Percentiles rank a stretch among this genome's conserved stretches.
These are phyloP conservation scores for Ustilago hordei DNA, from an alignment of 1,284 basidiomycete species.

Conservation along the genomic window DNA sequence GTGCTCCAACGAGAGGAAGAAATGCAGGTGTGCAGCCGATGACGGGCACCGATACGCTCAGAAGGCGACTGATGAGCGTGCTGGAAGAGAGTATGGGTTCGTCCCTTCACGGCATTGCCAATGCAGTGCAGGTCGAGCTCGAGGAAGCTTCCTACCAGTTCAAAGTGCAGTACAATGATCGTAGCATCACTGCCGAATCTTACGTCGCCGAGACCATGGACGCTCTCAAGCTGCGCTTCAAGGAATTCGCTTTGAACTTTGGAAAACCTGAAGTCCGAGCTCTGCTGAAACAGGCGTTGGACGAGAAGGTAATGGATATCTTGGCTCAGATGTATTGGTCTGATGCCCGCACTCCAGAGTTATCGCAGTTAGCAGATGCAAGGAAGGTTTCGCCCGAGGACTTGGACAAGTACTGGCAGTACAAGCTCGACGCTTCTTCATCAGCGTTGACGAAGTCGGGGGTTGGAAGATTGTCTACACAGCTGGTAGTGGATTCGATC, in stretches of 20 bases:
- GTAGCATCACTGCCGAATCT: constrained; percentile 90
- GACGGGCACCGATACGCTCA: constrained; percentile 89
- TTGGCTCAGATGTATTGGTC: constrained; percentile 97
- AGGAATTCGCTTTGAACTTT: constrained; percentile 85
- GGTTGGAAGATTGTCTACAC: constrained; percentile 91
- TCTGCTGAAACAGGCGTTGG: constrained; percentile 89
- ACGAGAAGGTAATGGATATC: constrained; percentile 96
- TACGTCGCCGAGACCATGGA: constrained; percentile 98
- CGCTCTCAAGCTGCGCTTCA: constrained; percentile 88
- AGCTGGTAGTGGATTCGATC: constrained; percentile 94
- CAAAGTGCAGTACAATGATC: constrained; percentile 99
- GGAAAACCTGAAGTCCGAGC: constrained; percentile 87
- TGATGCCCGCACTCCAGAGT: constrained; percentile 83
- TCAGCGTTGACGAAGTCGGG: constrained; percentile 95
- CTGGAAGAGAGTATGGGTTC: constrained; percentile 97
- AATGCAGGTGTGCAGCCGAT: constrained; percentile 73
- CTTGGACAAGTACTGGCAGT: constrained; percentile 91
- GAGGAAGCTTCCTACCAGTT: constrained; percentile 98
- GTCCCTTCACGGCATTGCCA: constrained; percentile 92
- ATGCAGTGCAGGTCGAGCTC: constrained; percentile 94
- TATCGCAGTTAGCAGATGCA: constrained; percentile 80
- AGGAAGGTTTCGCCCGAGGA: constrained; percentile 77
- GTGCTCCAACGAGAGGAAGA: constrained; percentile 70
- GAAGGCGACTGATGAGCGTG: constrained; percentile 91
- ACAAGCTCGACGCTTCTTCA: constrained; percentile 92